Base-by-base conservation (phyloP, 208 protist genomes). In the Trypanosomatidae sp. region DNA sequence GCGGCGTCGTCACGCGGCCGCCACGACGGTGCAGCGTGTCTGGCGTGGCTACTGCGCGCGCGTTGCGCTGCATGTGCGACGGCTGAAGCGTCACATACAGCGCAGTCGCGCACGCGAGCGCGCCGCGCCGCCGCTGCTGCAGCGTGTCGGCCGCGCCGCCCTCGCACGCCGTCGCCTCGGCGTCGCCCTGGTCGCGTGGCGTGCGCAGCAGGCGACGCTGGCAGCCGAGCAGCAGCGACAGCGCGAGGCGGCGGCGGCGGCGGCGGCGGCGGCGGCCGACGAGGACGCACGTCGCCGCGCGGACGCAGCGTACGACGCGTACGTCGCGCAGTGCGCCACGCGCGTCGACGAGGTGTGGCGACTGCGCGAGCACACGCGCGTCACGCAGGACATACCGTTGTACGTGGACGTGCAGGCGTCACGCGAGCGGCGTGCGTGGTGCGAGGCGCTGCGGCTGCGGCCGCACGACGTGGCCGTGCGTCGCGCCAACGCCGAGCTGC, bases 41-140 rank as follows among this genome's bases (percentile, higher is more conserved):
- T 92, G 83, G 79, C 60, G 75, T 2, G 67, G 59, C n/a, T 77
- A 77, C 52, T 33, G 54, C 6, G 54, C 27, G 0, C 66, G 70
- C 0, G 23, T 92, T 11, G 24, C 37, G 7, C 64, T 56, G 30
- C 62, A 58, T 49, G 77, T 91, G 39, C 59, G 43, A 8, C 53
- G 51, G 48, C 58, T 68, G 52, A 53, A 41, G 24, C 48, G 32
- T 7, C 56, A 58, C 30, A 50, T 64, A 38, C 53, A 67, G 10
- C 22, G 16, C 10, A 32, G 24, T 4, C 33, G 20, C 11, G 6
- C 21, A 0, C 16, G 21, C 28, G 6, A 15, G 0, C 26, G 22
- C 1, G 18, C 32, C 5, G n/a, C 51, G 2, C 30, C 7, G 1
- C 46, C 28, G 16, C 33, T 15, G 0, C 2, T 13, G 19, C 7